phyloP scores from a whole-genome alignment of 2,329 filamentous ascomycete genomes.

The Balansia obtecta region DNA sequence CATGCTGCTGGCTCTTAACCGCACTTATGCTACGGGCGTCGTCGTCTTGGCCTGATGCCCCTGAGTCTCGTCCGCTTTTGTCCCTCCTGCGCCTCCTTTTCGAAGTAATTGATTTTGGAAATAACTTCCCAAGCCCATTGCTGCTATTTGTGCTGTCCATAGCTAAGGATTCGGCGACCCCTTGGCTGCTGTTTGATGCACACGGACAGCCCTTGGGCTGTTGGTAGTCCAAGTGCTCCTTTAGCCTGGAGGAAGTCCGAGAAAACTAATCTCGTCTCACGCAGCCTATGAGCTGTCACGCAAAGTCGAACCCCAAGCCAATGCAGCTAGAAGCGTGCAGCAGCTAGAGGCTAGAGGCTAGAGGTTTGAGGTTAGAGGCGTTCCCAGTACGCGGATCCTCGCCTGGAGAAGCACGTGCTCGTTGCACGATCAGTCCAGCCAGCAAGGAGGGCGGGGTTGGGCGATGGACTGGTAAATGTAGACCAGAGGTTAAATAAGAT shows the following conservation, averaged over 20 bases:
- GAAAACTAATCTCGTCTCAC: background rate
- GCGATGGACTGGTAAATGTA: background rate
- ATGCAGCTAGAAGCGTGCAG: background rate
- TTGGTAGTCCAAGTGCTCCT: background rate
- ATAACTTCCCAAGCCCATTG: conserved; percentile 35
- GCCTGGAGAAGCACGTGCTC: background rate
- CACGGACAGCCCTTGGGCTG: background rate
- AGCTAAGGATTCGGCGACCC: background rate
- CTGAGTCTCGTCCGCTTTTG: conserved; percentile 25
- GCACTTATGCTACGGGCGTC: conserved; percentile 21
- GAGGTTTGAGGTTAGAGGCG: too few species aligned
- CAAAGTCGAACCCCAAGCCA: background rate
- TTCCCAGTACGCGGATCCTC: background rate
- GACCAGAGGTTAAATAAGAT: background rate
- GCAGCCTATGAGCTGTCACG: background rate
- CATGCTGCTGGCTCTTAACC: conserved; percentile 13
- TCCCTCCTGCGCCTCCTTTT: conserved; percentile 38
- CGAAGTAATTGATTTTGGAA: conserved; percentile 37
- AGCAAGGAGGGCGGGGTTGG: background rate
- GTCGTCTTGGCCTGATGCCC: conserved; percentile 15
- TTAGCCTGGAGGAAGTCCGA: background rate
- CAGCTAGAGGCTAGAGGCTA: too few species aligned
- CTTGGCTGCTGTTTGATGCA: conserved; percentile 1
- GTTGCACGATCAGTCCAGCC: background rate
- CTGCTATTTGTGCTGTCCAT: conserved; percentile 10